phyloP scores from a whole-genome alignment of 1,139 yeast genomes.

The Debaryomyces coudertii region DNA sequence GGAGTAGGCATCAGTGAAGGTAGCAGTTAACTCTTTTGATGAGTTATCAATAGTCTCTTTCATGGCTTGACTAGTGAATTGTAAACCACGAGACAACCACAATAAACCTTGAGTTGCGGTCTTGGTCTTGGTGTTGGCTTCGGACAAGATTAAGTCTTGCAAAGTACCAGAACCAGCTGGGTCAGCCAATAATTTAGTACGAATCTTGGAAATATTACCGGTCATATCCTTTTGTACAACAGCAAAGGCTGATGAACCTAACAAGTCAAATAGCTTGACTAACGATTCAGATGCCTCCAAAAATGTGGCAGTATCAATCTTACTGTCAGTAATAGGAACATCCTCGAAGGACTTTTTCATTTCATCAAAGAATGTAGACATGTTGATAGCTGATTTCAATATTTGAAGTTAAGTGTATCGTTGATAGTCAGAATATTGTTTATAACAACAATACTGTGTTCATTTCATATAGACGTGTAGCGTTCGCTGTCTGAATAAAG shows the following conservation, averaged over 20 bases:
- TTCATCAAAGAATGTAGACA: slow-evolving; percentile 79
- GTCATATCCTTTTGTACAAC: slow-evolving; percentile 89
- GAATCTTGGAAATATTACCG: slow-evolving; percentile 79
- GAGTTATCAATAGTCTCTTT: slow-evolving; percentile 71
- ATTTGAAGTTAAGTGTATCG: background rate
- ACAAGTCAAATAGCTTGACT: slow-evolving; percentile 78
- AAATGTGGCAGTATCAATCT: slow-evolving; percentile 74
- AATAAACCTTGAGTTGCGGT: slow-evolving; percentile 90
- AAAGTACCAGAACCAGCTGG: slow-evolving; percentile 68
- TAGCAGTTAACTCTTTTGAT: slow-evolving; percentile 64
- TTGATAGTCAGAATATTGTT: background rate
- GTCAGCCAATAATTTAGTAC: slow-evolving; percentile 63
- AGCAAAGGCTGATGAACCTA: slow-evolving; percentile 83
- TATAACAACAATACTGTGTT: background rate
- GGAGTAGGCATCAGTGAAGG: slow-evolving; percentile 81
- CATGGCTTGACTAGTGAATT: slow-evolving; percentile 88
- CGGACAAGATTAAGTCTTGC: slow-evolving; percentile 77
- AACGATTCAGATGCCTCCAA: slow-evolving; percentile 84
- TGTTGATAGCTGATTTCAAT: slow-evolving; percentile 20
- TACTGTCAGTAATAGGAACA: slow-evolving; percentile 65
- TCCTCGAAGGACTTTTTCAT: slow-evolving; percentile 75
- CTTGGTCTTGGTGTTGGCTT: slow-evolving; percentile 63
- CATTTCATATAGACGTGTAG: background rate
- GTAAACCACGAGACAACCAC: slow-evolving; percentile 85
- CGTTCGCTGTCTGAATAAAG: background rate